Percentiles rank a stretch among this genome's conserved stretches.
These are phyloP conservation scores for Vitis cinerea DNA, from an alignment of 164 flowering plant species.

Conservation along the genomic window DNA sequence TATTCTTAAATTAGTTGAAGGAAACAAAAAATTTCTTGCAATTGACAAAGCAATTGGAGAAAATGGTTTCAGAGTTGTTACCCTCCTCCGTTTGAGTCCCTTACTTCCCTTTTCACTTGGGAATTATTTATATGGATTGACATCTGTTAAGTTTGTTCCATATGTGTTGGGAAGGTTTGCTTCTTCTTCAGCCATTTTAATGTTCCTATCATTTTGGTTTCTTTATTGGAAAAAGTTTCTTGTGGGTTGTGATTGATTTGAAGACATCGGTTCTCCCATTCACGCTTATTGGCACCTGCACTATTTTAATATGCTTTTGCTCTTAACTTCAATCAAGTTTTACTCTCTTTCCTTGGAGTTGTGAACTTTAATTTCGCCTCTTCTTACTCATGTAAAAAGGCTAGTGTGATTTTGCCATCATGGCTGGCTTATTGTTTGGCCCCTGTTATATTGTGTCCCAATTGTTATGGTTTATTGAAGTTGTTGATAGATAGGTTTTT, in stretches of 20 bases:
- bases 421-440: too few relatives aligned
- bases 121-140: conserved; percentile 92
- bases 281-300: too few relatives aligned
- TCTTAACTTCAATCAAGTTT: too few relatives aligned
- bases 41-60: conserved; percentile 99
- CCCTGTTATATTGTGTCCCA: too few relatives aligned
- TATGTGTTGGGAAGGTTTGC: conserved; percentile 91
- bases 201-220: not conserved
- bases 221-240: not conserved
- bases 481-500: too few relatives aligned
- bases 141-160: conserved; percentile 92
- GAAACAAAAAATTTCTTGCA: conserved; percentile 95
- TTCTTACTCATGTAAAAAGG: too few relatives aligned
- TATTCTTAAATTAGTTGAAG: conserved; percentile 88
- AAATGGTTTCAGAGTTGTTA: conserved; percentile 93
- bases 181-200: conserved; percentile 2
- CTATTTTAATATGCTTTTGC: not conserved
- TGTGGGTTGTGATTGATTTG: not conserved
- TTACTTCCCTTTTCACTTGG: conserved; percentile 96
- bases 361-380: too few relatives aligned
- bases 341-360: too few relatives aligned
- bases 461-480: too few relatives aligned
- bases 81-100: conserved; percentile 95
- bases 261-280: not conserved
- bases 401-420: too few relatives aligned